A percentile compares a stretch with the other conserved stretches of the same genome.
Conservation (phyloP, 2,329 filamentous ascomycete genomes). For the Coniochaeta hoffmannii region DNA sequence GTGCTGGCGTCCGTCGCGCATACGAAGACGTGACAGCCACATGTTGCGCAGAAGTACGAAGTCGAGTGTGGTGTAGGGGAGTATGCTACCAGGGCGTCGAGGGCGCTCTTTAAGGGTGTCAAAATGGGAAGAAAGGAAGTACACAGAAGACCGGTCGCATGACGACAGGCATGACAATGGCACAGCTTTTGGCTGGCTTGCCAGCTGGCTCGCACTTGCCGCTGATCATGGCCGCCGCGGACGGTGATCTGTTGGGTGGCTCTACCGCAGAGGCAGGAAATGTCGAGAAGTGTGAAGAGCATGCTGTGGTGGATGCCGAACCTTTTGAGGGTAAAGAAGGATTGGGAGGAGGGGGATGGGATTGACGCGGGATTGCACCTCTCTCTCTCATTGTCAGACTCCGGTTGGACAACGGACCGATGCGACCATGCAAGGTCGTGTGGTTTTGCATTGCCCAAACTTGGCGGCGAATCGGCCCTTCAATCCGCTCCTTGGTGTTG, state of each 20-base stretch:
- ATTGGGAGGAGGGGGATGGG: neutral
- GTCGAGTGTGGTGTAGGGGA: slow-evolving; percentile 7
- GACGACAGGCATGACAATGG: slow-evolving; percentile 19
- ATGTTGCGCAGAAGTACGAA: slow-evolving; percentile 30
- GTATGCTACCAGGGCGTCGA: slow-evolving; percentile 11
- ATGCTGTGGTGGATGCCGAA: neutral
- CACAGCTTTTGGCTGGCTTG: slow-evolving; percentile 10
- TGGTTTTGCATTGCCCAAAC: too few species aligned
- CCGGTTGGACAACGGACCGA: neutral
- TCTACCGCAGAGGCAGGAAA: slow-evolving; percentile 16
- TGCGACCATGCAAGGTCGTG: neutral
- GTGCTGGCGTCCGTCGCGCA: neutral
- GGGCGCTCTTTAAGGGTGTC: slow-evolving; percentile 1
- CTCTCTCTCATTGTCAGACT: neutral
- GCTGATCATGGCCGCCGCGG: neutral
- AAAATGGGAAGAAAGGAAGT: slow-evolving; percentile 27
- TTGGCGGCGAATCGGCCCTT: neutral
- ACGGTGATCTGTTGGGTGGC: slow-evolving; percentile 6
- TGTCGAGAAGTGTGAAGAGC: neutral
- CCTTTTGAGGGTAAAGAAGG: neutral
- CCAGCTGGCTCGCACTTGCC: neutral
- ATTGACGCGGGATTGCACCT: neutral
- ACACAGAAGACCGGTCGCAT: slow-evolving; percentile 27
- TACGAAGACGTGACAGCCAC: slow-evolving; percentile 34
- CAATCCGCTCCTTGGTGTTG: neutral